Percentiles rank a stretch among this genome's conserved stretches.
These are phyloP conservation scores for Alternaria triticina DNA, from an alignment of 2,329 filamentous ascomycete species.

Conservation along the genomic window DNA sequence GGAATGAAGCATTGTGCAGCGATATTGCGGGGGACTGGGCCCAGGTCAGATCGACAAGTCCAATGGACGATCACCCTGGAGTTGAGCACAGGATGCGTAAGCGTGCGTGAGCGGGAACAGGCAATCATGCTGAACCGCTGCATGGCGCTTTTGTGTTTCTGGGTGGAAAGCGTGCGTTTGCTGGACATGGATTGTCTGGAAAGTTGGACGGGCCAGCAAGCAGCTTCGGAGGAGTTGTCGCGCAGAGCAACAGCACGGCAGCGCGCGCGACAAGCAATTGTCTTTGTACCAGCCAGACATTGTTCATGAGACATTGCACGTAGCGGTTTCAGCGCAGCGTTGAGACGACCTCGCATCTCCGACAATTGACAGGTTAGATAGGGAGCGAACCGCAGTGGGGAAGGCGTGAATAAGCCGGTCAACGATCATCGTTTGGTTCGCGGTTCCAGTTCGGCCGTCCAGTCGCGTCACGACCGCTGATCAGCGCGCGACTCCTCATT, in stretches of 20 bases:
- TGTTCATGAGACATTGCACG: conserved; percentile 10
- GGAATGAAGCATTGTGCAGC: neutral
- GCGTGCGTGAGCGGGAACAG: conserved; percentile 1
- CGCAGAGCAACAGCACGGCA: neutral
- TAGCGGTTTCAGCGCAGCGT: conserved; percentile 14
- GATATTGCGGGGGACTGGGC: neutral
- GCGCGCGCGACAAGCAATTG: conserved; percentile 6
- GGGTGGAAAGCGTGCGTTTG: neutral
- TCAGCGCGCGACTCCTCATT: conserved; percentile 24
- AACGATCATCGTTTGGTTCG: conserved; percentile 10
- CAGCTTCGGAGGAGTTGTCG: conserved; percentile 1
- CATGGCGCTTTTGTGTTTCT: neutral
- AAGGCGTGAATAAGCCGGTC: conserved; percentile 18
- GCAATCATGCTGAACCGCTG: neutral
- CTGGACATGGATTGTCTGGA: neutral
- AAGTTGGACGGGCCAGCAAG: neutral
- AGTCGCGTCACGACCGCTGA: conserved; percentile 21
- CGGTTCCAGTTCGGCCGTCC: neutral
- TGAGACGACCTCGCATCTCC: conserved; percentile 3
- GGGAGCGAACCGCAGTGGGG: conserved; percentile 1
- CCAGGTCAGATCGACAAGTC: neutral
- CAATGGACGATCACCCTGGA: neutral
- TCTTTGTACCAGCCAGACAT: conserved; percentile 10
- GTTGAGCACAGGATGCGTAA: conserved; percentile 7
- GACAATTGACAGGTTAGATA: conserved; percentile 11